phyloP scores from a whole-genome alignment of 1,284 basidiomycete species.

The Laetiporus sulphureus region DNA sequence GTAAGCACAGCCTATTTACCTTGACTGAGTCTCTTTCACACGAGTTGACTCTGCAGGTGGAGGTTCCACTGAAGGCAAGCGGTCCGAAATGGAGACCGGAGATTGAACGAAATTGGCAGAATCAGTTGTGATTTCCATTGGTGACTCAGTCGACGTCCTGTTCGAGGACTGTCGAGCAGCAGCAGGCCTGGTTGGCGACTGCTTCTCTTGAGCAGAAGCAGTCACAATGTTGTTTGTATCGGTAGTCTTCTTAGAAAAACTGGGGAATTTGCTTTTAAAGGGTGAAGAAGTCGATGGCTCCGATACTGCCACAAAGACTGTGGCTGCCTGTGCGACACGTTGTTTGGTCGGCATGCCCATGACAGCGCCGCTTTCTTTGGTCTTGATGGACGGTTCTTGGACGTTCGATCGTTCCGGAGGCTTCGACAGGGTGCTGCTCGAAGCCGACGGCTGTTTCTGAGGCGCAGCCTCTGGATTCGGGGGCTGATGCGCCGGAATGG shows the following conservation, averaged over 20 bases:
- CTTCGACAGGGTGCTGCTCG: conserved; percentile 5
- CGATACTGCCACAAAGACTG: conserved; percentile 14
- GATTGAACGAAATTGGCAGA: conserved; percentile 19
- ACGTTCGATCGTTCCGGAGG: conserved; percentile 11
- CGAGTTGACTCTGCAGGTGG: too few relatives aligned
- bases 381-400: conserved; percentile 16
- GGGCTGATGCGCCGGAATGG: neutral
- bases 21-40: too few relatives aligned
- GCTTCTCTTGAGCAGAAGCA: neutral
- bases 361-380: neutral
- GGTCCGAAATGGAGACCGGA: conserved; percentile 14
- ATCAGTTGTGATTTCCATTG: conserved; percentile 6
- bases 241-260: too few relatives aligned
- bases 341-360: neutral
- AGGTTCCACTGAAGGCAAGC: neutral
- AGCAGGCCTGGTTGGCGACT: neutral
- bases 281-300: conserved; percentile 15
- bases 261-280: too few relatives aligned
- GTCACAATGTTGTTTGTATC: too few relatives aligned
- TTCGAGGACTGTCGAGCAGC: neutral
- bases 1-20: too few relatives aligned
- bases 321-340: conserved; percentile 7
- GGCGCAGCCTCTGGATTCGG: neutral
- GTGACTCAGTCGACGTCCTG: too few relatives aligned
- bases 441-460: neutral